Evolutionary conservation across 2,329 filamentous ascomycete species (phyloP).

Genomic region (Elsinoe fawcettii): DNA sequence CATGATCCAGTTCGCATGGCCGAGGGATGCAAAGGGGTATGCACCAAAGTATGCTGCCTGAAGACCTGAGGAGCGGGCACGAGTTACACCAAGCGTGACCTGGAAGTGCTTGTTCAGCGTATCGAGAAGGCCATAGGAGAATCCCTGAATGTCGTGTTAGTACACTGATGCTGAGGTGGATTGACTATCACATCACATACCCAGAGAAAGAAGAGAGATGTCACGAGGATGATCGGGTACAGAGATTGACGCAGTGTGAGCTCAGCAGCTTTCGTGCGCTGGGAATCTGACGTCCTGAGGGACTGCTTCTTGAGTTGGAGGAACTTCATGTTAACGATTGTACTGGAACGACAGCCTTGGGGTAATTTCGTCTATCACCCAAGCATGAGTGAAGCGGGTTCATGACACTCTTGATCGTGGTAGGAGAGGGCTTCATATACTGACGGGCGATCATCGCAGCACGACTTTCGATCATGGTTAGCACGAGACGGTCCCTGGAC

Average conservation of each 20-base stretch:
- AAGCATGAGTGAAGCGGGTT: background rate
- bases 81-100: conserved; percentile 36
- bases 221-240: conserved; percentile 58
- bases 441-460: background rate
- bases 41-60: conserved; percentile 45
- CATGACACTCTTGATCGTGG: background rate
- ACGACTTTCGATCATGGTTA: background rate
- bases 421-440: background rate
- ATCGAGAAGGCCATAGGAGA: conserved; percentile 45
- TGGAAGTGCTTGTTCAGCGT: conserved; percentile 40
- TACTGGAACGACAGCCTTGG: background rate
- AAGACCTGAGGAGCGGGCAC: conserved; percentile 38
- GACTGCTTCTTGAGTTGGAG: conserved; percentile 18
- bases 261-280: conserved; percentile 50
- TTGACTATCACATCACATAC: conserved; percentile 27
- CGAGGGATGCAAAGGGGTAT: conserved; percentile 42
- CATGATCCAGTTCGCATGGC: conserved; percentile 42
- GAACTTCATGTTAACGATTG: background rate
- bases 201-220: conserved; percentile 58
- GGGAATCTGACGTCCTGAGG: conserved; percentile 31
- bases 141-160: conserved; percentile 33
- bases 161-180: background rate
- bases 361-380: background rate
- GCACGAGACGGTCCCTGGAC: background rate
- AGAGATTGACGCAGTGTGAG: conserved; percentile 60